Evolutionary conservation across 2,329 filamentous ascomycete species (phyloP).

Genomic region (Fusarium nygamai): DNA sequence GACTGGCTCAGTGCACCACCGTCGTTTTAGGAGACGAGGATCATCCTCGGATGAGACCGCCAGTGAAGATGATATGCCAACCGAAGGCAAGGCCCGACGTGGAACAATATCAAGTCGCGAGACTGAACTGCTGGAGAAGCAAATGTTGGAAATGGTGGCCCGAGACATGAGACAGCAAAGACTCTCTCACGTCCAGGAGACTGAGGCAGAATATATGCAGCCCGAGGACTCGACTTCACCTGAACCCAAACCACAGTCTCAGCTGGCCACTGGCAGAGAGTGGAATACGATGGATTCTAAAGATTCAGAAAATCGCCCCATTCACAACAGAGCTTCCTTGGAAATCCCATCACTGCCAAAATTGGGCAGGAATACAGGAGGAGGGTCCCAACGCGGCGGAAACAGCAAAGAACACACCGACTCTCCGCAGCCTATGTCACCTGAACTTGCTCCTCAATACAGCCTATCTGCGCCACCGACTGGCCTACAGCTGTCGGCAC

Average conservation of each 20-base stretch:
- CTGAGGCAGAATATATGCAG: slow-evolving; percentile 49
- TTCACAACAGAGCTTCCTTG: slow-evolving; percentile 30
- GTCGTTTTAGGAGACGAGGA: slow-evolving; percentile 59
- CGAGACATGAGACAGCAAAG: slow-evolving; percentile 58
- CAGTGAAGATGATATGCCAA: slow-evolving; percentile 59
- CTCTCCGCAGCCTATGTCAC: slow-evolving; percentile 61
- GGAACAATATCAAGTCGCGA: slow-evolving; percentile 59
- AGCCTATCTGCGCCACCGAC: slow-evolving; percentile 67
- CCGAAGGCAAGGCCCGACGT: slow-evolving; percentile 48
- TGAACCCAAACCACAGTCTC: slow-evolving; percentile 43
- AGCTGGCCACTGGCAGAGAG: slow-evolving; percentile 47
- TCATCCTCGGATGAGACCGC: slow-evolving; percentile 69
- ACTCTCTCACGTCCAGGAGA: slow-evolving; percentile 45
- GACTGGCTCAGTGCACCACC: slow-evolving; percentile 59
- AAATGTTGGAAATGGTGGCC: slow-evolving; percentile 70
- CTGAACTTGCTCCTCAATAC: slow-evolving; percentile 59
- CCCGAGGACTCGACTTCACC: slow-evolving; percentile 47
- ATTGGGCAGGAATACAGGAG: slow-evolving; percentile 56
- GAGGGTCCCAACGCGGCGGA: slow-evolving; percentile 55
- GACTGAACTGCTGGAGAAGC: slow-evolving; percentile 67
- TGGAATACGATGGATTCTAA: slow-evolving; percentile 53
- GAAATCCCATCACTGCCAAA: slow-evolving; percentile 41
- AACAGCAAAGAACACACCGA: slow-evolving; percentile 56
- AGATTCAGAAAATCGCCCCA: slow-evolving; percentile 51
- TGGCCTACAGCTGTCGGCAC: slow-evolving; percentile 70